These are phyloP conservation scores for Gigaspora rosea DNA, from an alignment of 192 early-diverging fungal species.

Conservation along the genomic window DNA sequence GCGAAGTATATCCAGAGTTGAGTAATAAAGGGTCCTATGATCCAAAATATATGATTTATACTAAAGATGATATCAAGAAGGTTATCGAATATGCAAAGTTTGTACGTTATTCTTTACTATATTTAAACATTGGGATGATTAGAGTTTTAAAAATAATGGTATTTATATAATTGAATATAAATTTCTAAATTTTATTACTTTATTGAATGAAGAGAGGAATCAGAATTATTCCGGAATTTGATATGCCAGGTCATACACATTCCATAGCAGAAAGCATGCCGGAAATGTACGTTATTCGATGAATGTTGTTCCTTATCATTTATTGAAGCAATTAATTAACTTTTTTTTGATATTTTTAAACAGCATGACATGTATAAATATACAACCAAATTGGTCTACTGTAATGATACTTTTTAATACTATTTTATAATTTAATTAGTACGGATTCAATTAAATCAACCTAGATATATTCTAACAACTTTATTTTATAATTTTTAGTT, in stretches of 20 bases:
- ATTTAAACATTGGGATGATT: too few relatives aligned
- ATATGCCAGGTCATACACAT: constrained; percentile 85
- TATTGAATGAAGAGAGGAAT: constrained; percentile 61
- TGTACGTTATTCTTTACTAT: not conserved
- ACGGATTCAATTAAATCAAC: constrained; percentile 31
- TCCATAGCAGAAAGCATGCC: constrained; percentile 35
- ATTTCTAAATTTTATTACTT: not conserved
- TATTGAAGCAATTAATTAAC: too few relatives aligned
- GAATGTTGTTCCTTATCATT: too few relatives aligned
- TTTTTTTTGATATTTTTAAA: too few relatives aligned
- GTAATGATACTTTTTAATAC: too few relatives aligned
- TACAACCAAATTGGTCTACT: too few relatives aligned
- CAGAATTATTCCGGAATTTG: constrained; percentile 90
- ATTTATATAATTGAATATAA: too few relatives aligned
- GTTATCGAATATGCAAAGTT: constrained; percentile 72
- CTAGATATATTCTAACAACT: constrained; percentile 33
- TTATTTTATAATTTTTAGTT: constrained; percentile 26
- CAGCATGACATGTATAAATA: too few relatives aligned
- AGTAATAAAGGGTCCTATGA: constrained; percentile 69
- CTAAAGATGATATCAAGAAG: constrained; percentile 66
- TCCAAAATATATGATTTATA: constrained; percentile 62
- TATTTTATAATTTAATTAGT: too few relatives aligned
- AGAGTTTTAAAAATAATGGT: too few relatives aligned
- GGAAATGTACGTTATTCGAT: constrained; percentile 16
- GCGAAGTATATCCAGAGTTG: constrained; percentile 62